These are phyloP conservation scores for Aotearoamyces nothofagi DNA, from an alignment of 2,329 filamentous ascomycete genomes.

Conservation along the genomic window DNA sequence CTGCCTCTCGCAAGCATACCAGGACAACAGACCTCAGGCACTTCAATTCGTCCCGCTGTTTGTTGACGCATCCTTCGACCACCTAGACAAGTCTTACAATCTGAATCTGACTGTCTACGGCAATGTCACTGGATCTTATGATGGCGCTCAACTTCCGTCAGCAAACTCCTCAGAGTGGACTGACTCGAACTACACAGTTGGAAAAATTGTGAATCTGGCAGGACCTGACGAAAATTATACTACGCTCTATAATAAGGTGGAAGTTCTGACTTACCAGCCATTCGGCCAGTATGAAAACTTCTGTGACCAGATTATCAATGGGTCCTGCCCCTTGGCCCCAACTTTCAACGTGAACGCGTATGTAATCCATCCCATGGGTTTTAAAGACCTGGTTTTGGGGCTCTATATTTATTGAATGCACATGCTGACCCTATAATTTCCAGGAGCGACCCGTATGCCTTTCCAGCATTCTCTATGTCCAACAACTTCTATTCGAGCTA, in stretches of 20 bases:
- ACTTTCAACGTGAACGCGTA: constrained; percentile 45
- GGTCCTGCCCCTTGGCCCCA: constrained; percentile 59
- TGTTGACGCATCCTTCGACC: constrained; percentile 61
- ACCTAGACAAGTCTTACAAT: constrained; percentile 39
- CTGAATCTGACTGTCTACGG: constrained; percentile 75
- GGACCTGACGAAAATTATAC: constrained; percentile 35
- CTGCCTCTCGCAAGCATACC: constrained; percentile 53
- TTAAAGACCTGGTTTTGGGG: no score
- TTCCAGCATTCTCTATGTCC: constrained; percentile 60
- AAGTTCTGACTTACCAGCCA: constrained; percentile 65
- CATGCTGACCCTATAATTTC: constrained; percentile 1
- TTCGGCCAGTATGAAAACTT: constrained; percentile 44
- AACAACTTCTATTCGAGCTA: constrained; percentile 72
- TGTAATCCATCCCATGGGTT: no score
- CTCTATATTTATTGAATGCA: constrained; percentile 1
- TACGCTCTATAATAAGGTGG: constrained; percentile 56
- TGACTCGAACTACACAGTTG: constrained; percentile 39
- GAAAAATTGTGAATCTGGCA: constrained; percentile 63
- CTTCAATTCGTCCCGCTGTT: constrained; percentile 70
- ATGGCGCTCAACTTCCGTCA: constrained; percentile 40
- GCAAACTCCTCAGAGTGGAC: constrained; percentile 44
- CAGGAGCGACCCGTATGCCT: constrained; percentile 24
- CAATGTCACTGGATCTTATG: constrained; percentile 68
- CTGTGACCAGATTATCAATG: constrained; percentile 47
- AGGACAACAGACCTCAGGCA: constrained; percentile 36